Evolutionary conservation across 768 basidiomycete genomes (phyloP), one percentile per base, ranked within the genome.

Genomic region (Boletus rufocinnamomeus): DNA sequence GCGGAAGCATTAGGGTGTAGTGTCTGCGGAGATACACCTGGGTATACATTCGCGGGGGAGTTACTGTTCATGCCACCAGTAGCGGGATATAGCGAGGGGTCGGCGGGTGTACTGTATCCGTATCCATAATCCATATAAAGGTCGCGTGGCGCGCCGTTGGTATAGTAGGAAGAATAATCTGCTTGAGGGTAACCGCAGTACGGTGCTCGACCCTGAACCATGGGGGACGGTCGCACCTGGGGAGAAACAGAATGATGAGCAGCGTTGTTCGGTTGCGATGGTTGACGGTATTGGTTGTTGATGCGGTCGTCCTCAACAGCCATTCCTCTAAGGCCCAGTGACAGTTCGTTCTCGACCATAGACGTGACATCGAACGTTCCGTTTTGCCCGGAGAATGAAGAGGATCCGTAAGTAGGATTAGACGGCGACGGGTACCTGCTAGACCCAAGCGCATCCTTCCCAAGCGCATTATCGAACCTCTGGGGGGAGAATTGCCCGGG

Each of bases 101-200:
- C 85, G 34, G 79, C 61, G 13, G 76, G 72, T 52, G 70, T 73
- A 57, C 80, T 81, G 69, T 85, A 87, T 56, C 78, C 79, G 68
- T 86, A 85, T 43, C 79, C 75, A 72, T 82, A 86, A 53, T 86
- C 85, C 59, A 75, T 69, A 63, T 81, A 84, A 44, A 74, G 71
- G 62, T 85, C 82, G 58, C 79, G 79, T 59, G 73, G 73, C 41
- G 82, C 74, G 34, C 79, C 77, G 43, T 77, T 79, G 48, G 76
- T 69, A 72, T 86, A 87, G 68, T 87, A 88, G 10, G 78, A 75
- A 27, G 81, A 76, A 68, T 84, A 89, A 45, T 89, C 88, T 23
- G 79, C 71, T 62, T 78, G 81, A 27, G 79, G 77, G 65, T 82
- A 87, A 43, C 74, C 69, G 46, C 75, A 75, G 67, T 82, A 89